A percentile compares a stretch with the other conserved stretches of the same genome.
Conservation (phyloP, 352 stramenopile genomes). For the Globisporangium nagaii region DNA sequence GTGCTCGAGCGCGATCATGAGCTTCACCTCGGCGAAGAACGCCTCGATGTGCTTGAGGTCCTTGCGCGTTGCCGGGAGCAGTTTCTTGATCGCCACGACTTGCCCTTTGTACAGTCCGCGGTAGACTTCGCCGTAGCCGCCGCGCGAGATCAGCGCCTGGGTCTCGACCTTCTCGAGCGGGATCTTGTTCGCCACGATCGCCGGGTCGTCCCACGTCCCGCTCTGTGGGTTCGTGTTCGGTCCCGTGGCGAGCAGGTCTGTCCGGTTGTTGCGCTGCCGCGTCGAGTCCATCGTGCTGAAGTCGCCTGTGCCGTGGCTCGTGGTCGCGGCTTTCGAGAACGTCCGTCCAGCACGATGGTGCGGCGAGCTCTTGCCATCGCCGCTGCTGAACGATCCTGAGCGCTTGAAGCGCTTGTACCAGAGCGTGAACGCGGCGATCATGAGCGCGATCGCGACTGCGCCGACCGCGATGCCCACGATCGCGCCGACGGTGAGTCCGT, state of each 20-base stretch:
- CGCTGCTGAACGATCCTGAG: slow-evolving; percentile 2
- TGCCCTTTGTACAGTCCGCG: slow-evolving; percentile 19
- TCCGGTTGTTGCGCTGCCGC: slow-evolving; percentile 1
- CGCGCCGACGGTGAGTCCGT: neutral
- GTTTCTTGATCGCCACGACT: slow-evolving; percentile 19
- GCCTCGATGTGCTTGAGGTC: slow-evolving; percentile 24
- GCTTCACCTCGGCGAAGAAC: slow-evolving; percentile 35
- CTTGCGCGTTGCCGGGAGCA: slow-evolving; percentile 15
- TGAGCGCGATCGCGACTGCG: slow-evolving; percentile 26
- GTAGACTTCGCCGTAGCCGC: slow-evolving; percentile 31
- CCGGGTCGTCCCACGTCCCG: slow-evolving; percentile 18
- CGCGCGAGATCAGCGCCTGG: slow-evolving; percentile 20
- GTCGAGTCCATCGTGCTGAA: slow-evolving; percentile 7
- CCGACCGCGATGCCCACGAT: slow-evolving; percentile 32
- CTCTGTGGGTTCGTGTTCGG: neutral
- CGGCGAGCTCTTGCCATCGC: neutral
- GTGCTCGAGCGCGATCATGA: slow-evolving; percentile 36
- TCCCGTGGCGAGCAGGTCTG: neutral
- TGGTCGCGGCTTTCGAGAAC: neutral
- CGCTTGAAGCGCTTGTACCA: slow-evolving; percentile 33
- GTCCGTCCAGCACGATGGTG: neutral
- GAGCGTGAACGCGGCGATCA: slow-evolving; percentile 34
- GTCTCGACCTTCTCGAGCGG: slow-evolving; percentile 24
- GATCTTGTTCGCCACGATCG: slow-evolving; percentile 18
- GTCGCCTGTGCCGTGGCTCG: neutral